A percentile compares a stretch with the other conserved stretches of the same genome.
Evolutionary conservation across 345 rosid genomes (phyloP).

Genomic region (Citrus australasica): DNA sequence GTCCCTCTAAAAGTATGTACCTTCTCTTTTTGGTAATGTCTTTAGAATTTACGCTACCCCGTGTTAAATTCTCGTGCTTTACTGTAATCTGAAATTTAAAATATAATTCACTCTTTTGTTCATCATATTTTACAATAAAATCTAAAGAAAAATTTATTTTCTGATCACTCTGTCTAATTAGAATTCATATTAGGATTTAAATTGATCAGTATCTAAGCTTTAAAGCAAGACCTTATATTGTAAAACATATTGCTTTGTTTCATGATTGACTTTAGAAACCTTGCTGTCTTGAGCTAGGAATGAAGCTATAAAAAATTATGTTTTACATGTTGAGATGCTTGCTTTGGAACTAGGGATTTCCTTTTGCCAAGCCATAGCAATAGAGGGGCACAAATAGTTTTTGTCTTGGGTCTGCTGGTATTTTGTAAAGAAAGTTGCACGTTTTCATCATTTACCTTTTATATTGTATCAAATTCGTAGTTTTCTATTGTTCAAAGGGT

Average conservation of each 20-base stretch:
- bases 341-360: neutral
- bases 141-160: neutral
- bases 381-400: neutral
- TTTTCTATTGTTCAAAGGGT: neutral
- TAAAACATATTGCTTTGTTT: neutral
- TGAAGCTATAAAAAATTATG: neutral
- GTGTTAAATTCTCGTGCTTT: slow-evolving; percentile 4
- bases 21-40: neutral
- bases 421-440: neutral
- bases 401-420: neutral
- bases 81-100: neutral
- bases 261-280: neutral
- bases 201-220: neutral
- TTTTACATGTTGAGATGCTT: neutral
- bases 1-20: slow-evolving; percentile 73
- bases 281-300: neutral
- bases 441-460: neutral
- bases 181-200: neutral
- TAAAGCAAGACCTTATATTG: neutral
- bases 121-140: neutral
- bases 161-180: neutral
- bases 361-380: neutral
- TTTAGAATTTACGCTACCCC: neutral
- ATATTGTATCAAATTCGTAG: neutral
- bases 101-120: neutral